Evolutionary conservation across 805 yeast species (phyloP).

Genomic region (Saccharomycopsis synnaedendra): DNA sequence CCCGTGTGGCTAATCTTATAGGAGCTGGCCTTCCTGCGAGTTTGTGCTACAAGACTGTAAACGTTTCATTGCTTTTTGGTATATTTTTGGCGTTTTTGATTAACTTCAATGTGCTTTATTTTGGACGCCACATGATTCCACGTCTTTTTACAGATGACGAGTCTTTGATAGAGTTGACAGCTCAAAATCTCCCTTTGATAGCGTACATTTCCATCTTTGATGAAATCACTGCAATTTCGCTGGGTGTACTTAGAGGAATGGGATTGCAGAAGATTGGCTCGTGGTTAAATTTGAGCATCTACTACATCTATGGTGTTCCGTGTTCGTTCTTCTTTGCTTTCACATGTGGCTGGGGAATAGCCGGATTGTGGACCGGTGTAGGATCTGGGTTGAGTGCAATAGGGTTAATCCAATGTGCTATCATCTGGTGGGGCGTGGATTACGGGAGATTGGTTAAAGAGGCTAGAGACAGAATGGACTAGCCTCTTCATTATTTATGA

Average conservation of each 20-base stretch:
- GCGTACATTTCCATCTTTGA: conserved; percentile 59
- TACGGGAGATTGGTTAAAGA: conserved; percentile 9
- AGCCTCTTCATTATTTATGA: background rate
- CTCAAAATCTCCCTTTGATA: conserved; percentile 48
- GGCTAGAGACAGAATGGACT: conserved; percentile 7
- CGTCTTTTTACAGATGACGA: conserved; percentile 49
- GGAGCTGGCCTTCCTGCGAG: conserved; percentile 27
- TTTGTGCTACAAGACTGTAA: conserved; percentile 28
- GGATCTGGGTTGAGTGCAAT: conserved; percentile 31
- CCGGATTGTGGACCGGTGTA: conserved; percentile 68
- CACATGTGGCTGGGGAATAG: conserved; percentile 32
- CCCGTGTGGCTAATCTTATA: conserved; percentile 42
- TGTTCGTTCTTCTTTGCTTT: conserved; percentile 50
- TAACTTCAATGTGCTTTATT: conserved; percentile 35
- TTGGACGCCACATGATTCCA: conserved; percentile 40
- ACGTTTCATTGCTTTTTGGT: conserved; percentile 28
- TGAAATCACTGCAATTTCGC: conserved; percentile 58
- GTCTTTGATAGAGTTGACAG: conserved; percentile 42
- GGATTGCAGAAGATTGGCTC: conserved; percentile 73
- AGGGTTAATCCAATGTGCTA: conserved; percentile 5
- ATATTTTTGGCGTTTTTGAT: conserved; percentile 24
- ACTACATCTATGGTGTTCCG: conserved; percentile 64
- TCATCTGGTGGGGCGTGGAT: conserved; percentile 1
- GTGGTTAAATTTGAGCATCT: conserved; percentile 51
- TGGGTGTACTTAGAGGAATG: conserved; percentile 65